Percentiles rank a stretch among this genome's conserved stretches.
phyloP scores from a whole-genome alignment of 2,329 filamentous ascomycete species.

The Aspergillus thermomutatus region DNA sequence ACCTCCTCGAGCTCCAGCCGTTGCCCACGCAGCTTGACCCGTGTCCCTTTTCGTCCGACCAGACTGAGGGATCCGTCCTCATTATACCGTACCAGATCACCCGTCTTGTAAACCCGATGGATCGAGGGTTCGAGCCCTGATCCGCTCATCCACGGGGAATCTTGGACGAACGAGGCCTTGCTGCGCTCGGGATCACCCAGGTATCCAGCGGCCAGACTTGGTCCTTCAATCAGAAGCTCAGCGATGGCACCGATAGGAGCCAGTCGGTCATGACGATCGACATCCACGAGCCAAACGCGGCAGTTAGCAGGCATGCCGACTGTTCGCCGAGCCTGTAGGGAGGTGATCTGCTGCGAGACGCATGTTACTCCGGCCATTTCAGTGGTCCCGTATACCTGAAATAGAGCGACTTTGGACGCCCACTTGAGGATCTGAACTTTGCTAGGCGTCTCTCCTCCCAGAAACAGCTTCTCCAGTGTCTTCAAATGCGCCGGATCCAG shows the following conservation, averaged over 20 bases:
- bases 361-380: neutral
- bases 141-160: neutral
- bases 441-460: no score
- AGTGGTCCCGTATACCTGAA: no score
- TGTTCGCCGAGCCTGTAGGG: neutral
- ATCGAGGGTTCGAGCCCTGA: neutral
- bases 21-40: neutral
- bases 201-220: neutral
- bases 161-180: neutral
- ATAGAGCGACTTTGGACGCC: no score
- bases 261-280: neutral
- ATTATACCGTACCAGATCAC: neutral
- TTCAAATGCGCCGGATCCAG: neutral
- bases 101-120: neutral
- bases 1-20: neutral
- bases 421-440: no score
- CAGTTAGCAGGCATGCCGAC: no score
- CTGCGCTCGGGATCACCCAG: neutral
- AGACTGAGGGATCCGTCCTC: neutral
- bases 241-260: constrained; percentile 57
- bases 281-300: neutral
- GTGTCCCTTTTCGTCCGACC: neutral
- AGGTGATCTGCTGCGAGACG: neutral
- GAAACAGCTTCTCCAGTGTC: neutral
- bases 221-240: constrained; percentile 6